These are phyloP conservation scores for Ophiobolus disseminans DNA, from an alignment of 2,329 filamentous ascomycete genomes.

Conservation along the genomic window DNA sequence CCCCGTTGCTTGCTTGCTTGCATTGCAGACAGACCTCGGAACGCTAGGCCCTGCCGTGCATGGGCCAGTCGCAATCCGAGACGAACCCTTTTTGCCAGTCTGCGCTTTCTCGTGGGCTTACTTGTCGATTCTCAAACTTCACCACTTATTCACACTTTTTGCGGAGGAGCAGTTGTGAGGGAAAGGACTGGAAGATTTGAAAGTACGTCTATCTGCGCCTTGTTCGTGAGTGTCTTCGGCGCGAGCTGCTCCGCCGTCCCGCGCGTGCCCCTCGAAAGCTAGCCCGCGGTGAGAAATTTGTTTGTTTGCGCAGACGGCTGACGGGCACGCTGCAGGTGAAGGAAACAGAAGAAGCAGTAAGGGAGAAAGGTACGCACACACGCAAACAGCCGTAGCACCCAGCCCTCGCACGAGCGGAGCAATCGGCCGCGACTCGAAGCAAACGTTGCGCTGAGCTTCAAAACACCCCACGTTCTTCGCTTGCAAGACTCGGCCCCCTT, in stretches of 20 bases:
- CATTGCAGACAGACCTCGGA: constrained; percentile 5
- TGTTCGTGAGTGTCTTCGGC: constrained; percentile 12
- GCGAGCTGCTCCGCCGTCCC: constrained; percentile 29
- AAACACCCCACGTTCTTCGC: constrained; percentile 22
- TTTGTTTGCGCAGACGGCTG: constrained; percentile 20
- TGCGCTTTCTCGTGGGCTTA: background rate
- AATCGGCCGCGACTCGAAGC: constrained; percentile 19
- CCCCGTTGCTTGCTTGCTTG: constrained; percentile 5
- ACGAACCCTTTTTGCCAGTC: constrained; percentile 33
- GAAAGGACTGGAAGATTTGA: constrained; percentile 48
- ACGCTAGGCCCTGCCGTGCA: constrained; percentile 25
- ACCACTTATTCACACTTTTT: constrained; percentile 21
- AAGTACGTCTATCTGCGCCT: constrained; percentile 34
- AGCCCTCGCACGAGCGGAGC: constrained; percentile 7
- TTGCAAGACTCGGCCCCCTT: constrained; percentile 17
- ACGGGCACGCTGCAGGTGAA: constrained; percentile 40
- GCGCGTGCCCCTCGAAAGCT: constrained; percentile 32
- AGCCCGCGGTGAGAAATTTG: constrained; percentile 33
- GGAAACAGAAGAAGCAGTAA: constrained; percentile 33
- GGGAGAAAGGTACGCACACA: constrained; percentile 36
- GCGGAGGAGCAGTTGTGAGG: constrained; percentile 52
- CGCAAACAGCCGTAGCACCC: constrained; percentile 8
- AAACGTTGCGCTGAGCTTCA: constrained; percentile 25
- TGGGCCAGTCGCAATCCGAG: constrained; percentile 28
- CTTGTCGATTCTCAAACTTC: constrained; percentile 24